Conservation (phyloP, 1,284 basidiomycete species). For the Leccinum fallax region DNA sequence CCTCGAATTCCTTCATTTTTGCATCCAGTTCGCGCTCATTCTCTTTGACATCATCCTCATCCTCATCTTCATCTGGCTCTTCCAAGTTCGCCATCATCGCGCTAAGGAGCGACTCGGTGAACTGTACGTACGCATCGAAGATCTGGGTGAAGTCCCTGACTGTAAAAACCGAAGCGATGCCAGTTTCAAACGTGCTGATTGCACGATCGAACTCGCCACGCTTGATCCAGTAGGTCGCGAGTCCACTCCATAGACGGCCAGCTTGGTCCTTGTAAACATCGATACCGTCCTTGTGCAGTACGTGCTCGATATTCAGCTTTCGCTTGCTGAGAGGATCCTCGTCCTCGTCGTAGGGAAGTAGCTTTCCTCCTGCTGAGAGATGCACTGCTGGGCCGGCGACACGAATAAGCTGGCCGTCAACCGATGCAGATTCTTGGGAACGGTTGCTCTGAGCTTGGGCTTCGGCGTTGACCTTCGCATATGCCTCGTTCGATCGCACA, state of each 20-base stretch:
- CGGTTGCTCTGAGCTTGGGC: constrained; percentile 40
- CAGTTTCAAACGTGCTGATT: constrained; percentile 86
- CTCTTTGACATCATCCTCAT: constrained; percentile 75
- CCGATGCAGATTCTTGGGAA: constrained; percentile 48
- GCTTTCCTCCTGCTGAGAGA: constrained; percentile 52
- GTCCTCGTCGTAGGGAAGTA: constrained; percentile 71
- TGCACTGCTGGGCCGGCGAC: constrained; percentile 72
- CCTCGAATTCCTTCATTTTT: constrained; percentile 93
- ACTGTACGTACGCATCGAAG: constrained; percentile 96
- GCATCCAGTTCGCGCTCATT: constrained; percentile 86
- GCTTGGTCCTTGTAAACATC: constrained; percentile 94
- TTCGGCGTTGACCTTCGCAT: constrained; percentile 47
- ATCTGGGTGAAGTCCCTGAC: constrained; percentile 98
- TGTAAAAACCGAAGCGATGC: constrained; percentile 85
- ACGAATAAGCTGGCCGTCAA: constrained; percentile 68
- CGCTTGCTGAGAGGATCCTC: constrained; percentile 74
- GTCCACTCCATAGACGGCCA: constrained; percentile 92
- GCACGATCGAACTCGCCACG: constrained; percentile 93
- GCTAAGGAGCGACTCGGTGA: constrained; percentile 89
- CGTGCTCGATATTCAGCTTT: constrained; percentile 86
- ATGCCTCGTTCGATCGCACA: constrained; percentile 50
- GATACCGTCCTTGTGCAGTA: constrained; percentile 87
- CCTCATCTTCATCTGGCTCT: constrained; percentile 69
- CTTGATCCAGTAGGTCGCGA: constrained; percentile 99
- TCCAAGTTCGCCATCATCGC: constrained; percentile 89